Evolutionary conservation across 2,329 filamentous ascomycete genomes (phyloP).

Genomic region (Colletotrichum zoysiae): DNA sequence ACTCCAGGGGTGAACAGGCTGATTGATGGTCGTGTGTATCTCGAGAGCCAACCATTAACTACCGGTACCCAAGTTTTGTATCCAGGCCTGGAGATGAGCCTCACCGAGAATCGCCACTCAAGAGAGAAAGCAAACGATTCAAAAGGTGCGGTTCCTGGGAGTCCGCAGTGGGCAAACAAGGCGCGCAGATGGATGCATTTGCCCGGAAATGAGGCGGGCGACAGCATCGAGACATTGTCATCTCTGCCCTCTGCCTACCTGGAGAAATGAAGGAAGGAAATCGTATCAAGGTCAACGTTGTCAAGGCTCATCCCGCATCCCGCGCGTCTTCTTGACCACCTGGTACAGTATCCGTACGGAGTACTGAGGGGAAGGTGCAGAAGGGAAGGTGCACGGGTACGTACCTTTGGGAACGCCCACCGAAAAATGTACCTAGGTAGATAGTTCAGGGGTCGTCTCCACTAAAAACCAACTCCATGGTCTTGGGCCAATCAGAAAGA

Average conservation of each 20-base stretch:
- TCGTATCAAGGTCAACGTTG: not conserved
- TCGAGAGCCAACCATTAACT: not conserved
- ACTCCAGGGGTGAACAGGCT: not conserved
- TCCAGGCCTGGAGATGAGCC: not conserved
- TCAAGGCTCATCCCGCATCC: constrained; percentile 4
- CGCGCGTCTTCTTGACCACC: not conserved
- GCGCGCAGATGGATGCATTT: not conserved
- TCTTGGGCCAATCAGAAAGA: constrained; percentile 10
- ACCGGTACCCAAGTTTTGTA: not conserved
- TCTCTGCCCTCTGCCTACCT: constrained; percentile 12
- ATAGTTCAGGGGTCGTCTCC: constrained; percentile 20
- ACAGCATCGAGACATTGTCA: not conserved
- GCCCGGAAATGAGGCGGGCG: not conserved
- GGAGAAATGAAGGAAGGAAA: constrained; percentile 17
- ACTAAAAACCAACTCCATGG: not conserved
- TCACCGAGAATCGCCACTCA: not conserved
- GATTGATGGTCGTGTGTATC: not conserved
- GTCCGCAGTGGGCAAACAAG: not conserved
- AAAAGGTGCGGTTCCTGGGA: not conserved
- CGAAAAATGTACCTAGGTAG: no score
- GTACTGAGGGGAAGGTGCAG: no score
- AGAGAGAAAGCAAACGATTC: not conserved
- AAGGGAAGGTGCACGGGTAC: not conserved
- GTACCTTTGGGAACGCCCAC: not conserved
- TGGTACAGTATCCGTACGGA: not conserved